phyloP scores from a whole-genome alignment of 108 stramenopile species.

The Nannochloropsis oceanica region DNA sequence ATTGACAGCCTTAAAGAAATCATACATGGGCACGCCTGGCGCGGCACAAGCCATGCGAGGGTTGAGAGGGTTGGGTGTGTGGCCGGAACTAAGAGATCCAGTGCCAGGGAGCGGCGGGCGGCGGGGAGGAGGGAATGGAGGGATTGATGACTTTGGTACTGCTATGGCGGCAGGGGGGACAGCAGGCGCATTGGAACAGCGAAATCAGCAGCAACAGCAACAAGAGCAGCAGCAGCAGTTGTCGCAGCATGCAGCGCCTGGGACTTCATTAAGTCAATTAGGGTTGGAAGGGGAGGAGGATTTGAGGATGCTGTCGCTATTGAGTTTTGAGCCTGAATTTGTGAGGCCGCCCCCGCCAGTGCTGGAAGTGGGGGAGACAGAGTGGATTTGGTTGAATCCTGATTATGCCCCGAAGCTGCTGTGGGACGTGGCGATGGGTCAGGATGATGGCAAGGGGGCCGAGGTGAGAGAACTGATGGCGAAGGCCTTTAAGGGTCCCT shows the following conservation, averaged over 20 bases:
- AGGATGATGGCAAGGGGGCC: slow-evolving; percentile 24
- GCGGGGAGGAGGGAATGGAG: neutral
- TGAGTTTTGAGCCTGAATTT: slow-evolving; percentile 34
- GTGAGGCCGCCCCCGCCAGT: slow-evolving; percentile 37
- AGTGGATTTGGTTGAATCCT: slow-evolving; percentile 41
- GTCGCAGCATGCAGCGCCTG: neutral
- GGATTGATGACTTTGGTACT: neutral
- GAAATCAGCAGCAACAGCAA: neutral
- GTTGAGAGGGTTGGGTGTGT: neutral
- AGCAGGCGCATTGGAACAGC: neutral
- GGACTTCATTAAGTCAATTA: slow-evolving; percentile 21
- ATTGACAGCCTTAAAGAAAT: neutral
- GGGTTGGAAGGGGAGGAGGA: slow-evolving; percentile 4
- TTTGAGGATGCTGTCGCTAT: slow-evolving; percentile 8
- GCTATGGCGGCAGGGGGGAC: neutral
- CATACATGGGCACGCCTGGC: neutral
- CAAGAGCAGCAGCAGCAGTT: neutral
- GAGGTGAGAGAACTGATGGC: slow-evolving; percentile 40
- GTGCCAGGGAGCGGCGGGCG: neutral
- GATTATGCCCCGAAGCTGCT: slow-evolving; percentile 40
- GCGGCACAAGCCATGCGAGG: neutral
- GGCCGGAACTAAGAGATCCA: neutral
- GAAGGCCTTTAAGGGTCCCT: slow-evolving; percentile 37
- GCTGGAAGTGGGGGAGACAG: slow-evolving; percentile 12
- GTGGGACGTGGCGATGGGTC: slow-evolving; percentile 40